A percentile compares a stretch with the other conserved stretches of the same genome.
These are phyloP conservation scores for Madurella fahalii DNA, from an alignment of 2,329 filamentous ascomycete genomes.

Conservation along the genomic window DNA sequence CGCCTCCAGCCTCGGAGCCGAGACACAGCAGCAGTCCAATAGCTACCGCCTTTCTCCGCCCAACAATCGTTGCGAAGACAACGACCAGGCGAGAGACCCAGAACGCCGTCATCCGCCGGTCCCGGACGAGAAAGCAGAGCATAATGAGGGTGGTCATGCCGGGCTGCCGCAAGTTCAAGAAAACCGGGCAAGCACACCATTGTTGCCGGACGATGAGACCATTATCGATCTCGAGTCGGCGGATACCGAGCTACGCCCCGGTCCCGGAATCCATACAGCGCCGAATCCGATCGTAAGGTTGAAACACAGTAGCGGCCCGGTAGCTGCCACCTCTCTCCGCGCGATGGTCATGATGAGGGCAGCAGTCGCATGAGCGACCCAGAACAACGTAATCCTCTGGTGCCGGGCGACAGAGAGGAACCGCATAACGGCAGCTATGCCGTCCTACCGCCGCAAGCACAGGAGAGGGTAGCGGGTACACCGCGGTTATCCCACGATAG, in stretches of 20 bases:
- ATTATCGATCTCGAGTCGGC: background rate
- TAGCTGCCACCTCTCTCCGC: slow-evolving; percentile 4
- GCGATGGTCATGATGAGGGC: background rate
- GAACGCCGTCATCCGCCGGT: slow-evolving; percentile 4
- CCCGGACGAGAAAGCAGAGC: slow-evolving; percentile 12
- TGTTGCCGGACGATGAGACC: background rate
- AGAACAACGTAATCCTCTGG: slow-evolving; percentile 5
- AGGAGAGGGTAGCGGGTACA: no score
- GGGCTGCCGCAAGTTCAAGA: slow-evolving; percentile 4
- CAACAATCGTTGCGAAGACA: background rate
- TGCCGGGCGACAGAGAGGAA: slow-evolving; percentile 11
- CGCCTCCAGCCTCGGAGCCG: slow-evolving; percentile 4
- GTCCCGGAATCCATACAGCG: slow-evolving; percentile 2
- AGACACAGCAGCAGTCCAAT: slow-evolving; percentile 5
- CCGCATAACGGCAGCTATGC: background rate
- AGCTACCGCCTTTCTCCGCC: slow-evolving; percentile 2
- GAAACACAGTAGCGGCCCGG: slow-evolving; percentile 4
- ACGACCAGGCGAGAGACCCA: slow-evolving; percentile 5
- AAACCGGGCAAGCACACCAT: slow-evolving; percentile 7
- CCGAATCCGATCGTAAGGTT: slow-evolving; percentile 4
- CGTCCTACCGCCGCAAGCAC: background rate
- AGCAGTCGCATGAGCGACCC: slow-evolving; percentile 4
- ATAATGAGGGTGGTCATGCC: slow-evolving; percentile 1
- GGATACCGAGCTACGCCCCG: slow-evolving; percentile 5
- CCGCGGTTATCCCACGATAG: no score